Percentiles rank a stretch among this genome's conserved stretches.
Evolutionary conservation across 768 basidiomycete species (phyloP).

Genomic region (Hypholoma fasciculare): DNA sequence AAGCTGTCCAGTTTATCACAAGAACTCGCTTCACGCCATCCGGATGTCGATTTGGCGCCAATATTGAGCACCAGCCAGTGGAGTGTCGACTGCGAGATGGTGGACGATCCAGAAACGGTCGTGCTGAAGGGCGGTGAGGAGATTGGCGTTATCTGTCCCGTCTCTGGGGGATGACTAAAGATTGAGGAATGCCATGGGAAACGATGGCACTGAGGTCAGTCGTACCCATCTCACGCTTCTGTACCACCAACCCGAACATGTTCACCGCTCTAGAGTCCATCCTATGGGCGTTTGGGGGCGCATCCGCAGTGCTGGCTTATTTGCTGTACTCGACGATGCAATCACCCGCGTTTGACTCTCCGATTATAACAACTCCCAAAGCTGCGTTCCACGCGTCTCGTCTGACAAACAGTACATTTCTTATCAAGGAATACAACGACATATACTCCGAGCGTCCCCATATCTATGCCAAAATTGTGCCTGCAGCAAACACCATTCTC

Average conservation of each 20-base stretch:
- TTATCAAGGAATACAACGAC: conserved; percentile 52
- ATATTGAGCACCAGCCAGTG: conserved; percentile 66
- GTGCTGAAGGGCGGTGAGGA: conserved; percentile 70
- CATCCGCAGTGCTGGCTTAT: conserved; percentile 12
- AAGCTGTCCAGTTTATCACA: conserved; percentile 49
- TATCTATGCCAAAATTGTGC: conserved; percentile 51
- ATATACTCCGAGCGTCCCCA: conserved; percentile 52
- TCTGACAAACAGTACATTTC: conserved; percentile 31
- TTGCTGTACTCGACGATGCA: conserved; percentile 16
- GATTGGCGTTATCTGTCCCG: conserved; percentile 79
- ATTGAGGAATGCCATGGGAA: not conserved
- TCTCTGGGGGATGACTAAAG: conserved; percentile 65
- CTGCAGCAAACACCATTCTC: conserved; percentile 39
- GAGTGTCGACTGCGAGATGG: conserved; percentile 84
- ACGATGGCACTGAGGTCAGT: not conserved
- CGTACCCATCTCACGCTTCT: not conserved
- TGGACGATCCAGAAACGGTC: conserved; percentile 52
- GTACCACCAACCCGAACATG: conserved; percentile 5
- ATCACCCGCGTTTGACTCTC: not conserved
- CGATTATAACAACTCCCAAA: conserved; percentile 2
- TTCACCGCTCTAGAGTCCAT: conserved; percentile 5
- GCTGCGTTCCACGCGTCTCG: conserved; percentile 30
- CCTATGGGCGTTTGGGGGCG: conserved; percentile 13
- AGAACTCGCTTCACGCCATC: conserved; percentile 56
- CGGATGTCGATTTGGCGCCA: conserved; percentile 45